phyloP scores from a whole-genome alignment of 768 basidiomycete genomes.

The Coprinellus micaceus region DNA sequence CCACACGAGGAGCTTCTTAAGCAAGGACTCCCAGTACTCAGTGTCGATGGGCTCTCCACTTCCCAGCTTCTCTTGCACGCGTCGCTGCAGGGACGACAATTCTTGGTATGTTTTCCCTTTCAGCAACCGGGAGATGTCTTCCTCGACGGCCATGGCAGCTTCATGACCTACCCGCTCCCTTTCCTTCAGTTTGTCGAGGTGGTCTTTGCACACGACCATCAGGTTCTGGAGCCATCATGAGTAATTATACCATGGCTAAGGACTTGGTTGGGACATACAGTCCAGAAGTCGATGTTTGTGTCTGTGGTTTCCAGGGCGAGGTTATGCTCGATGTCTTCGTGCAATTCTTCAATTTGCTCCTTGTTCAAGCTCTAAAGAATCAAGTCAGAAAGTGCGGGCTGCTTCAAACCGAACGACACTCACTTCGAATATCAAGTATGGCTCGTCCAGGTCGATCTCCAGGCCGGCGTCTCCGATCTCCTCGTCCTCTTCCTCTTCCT shows the following conservation, averaged over 20 bases:
- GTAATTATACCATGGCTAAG: background rate
- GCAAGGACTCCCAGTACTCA: constrained; percentile 94
- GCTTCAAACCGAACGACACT: constrained; percentile 24
- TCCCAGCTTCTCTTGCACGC: constrained; percentile 82
- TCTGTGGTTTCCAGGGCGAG: constrained; percentile 80
- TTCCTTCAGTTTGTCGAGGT: constrained; percentile 69
- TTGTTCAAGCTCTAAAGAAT: constrained; percentile 68
- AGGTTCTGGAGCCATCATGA: constrained; percentile 62
- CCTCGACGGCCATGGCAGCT: constrained; percentile 76
- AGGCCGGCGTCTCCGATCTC: constrained; percentile 73
- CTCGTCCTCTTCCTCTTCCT: constrained; percentile 57
- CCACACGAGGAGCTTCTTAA: constrained; percentile 92
- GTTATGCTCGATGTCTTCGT: constrained; percentile 92
- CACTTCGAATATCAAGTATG: constrained; percentile 96
- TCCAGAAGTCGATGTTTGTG: constrained; percentile 95
- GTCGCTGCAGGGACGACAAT: constrained; percentile 74
- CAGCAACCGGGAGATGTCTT: constrained; percentile 77
- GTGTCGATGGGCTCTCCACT: constrained; percentile 94
- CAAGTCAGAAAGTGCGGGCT: constrained; percentile 13
- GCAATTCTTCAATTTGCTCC: constrained; percentile 87
- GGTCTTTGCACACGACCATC: constrained; percentile 95
- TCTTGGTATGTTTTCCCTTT: constrained; percentile 85
- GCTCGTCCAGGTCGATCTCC: constrained; percentile 97
- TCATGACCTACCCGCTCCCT: constrained; percentile 63
- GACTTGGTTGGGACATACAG: constrained; percentile 49